A percentile compares a stretch with the other conserved stretches of the same genome.
These are phyloP conservation scores for Pseudonitzschia multiseries DNA, from an alignment of 108 stramenopile species.

Conservation along the genomic window DNA sequence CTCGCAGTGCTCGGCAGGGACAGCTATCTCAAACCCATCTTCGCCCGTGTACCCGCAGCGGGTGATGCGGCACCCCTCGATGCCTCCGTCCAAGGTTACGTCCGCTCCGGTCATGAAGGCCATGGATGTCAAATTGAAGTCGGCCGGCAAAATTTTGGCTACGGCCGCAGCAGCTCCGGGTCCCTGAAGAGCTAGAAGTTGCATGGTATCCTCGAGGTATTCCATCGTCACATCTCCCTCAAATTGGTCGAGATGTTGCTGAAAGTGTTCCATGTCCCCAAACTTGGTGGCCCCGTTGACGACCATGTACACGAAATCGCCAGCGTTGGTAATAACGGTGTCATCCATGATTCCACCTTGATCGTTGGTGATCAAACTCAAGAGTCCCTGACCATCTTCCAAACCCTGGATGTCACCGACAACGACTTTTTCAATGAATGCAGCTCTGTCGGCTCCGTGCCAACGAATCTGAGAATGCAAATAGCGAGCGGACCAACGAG, in stretches of 20 bases:
- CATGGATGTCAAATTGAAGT: slow-evolving; percentile 84
- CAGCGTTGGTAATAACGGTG: slow-evolving; percentile 94
- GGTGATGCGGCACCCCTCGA: slow-evolving; percentile 92
- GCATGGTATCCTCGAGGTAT: slow-evolving; percentile 89
- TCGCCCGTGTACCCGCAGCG: slow-evolving; percentile 99
- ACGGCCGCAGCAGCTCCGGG: slow-evolving; percentile 89
- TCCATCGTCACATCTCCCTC: slow-evolving; percentile 90
- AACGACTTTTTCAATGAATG: slow-evolving; percentile 89
- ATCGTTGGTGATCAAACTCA: slow-evolving; percentile 90
- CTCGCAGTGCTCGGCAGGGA: slow-evolving; percentile 68
- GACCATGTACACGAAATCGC: slow-evolving; percentile 88
- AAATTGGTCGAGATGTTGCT: slow-evolving; percentile 65
- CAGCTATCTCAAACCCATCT: slow-evolving; percentile 98
- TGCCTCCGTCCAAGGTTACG: slow-evolving; percentile 78
- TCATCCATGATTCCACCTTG: slow-evolving; percentile 97
- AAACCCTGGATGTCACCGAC: slow-evolving; percentile 92
- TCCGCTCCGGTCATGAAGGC: slow-evolving; percentile 94
- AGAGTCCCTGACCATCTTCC: slow-evolving; percentile 61
- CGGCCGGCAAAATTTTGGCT: slow-evolving; percentile 70
- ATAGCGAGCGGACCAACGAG: background rate
- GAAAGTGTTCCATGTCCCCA: slow-evolving; percentile 93
- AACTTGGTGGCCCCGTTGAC: slow-evolving; percentile 98
- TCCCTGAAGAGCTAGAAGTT: slow-evolving; percentile 95
- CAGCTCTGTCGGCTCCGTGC: slow-evolving; percentile 89
- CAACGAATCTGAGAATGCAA: slow-evolving; percentile 67